phyloP scores from a whole-genome alignment of 371 early-diverging fungal genomes.

The Batrachochytrium dendrobatidis region DNA sequence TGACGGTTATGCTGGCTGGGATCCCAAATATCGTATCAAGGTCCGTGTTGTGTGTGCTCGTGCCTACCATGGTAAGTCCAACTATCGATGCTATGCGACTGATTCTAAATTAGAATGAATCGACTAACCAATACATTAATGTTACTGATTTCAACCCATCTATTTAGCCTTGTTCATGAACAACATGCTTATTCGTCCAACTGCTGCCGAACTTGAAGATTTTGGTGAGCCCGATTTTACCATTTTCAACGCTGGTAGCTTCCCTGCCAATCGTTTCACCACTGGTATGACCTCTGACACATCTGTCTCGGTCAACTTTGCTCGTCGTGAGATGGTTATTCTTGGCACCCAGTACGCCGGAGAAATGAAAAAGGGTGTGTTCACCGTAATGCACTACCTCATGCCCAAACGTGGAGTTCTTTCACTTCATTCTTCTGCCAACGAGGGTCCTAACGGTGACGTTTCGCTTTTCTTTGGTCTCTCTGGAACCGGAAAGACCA shows the following conservation, averaged over 20 bases:
- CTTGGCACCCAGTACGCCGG: conserved; percentile 97
- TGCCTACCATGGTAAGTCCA: conserved; percentile 70
- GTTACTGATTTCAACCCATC: not conserved
- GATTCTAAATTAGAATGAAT: too few relatives aligned
- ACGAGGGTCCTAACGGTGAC: conserved; percentile 85
- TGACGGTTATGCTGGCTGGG: conserved; percentile 82
- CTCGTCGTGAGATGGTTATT: conserved; percentile 76
- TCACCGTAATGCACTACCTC: conserved; percentile 97
- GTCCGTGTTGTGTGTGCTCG: conserved; percentile 90
- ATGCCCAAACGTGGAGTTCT: conserved; percentile 95
- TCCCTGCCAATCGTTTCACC: conserved; percentile 94
- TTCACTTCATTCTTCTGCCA: conserved; percentile 93
- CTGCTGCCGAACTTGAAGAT: conserved; percentile 74
- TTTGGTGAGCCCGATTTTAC: conserved; percentile 95
- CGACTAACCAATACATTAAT: too few relatives aligned
- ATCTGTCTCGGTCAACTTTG: conserved; percentile 84
- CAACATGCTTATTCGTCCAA: conserved; percentile 96
- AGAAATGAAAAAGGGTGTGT: conserved; percentile 98
- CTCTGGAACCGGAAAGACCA: conserved; percentile 97
- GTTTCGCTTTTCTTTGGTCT: conserved; percentile 97
- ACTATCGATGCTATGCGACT: too few relatives aligned
- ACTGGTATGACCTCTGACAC: conserved; percentile 95
- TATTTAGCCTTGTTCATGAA: conserved; percentile 77
- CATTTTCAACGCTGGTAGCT: conserved; percentile 90
- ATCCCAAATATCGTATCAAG: conserved; percentile 92